Percentiles rank a stretch among this genome's conserved stretches.
Conservation (phyloP, 1,284 basidiomycete genomes). For the Hemileia vastatrix region DNA sequence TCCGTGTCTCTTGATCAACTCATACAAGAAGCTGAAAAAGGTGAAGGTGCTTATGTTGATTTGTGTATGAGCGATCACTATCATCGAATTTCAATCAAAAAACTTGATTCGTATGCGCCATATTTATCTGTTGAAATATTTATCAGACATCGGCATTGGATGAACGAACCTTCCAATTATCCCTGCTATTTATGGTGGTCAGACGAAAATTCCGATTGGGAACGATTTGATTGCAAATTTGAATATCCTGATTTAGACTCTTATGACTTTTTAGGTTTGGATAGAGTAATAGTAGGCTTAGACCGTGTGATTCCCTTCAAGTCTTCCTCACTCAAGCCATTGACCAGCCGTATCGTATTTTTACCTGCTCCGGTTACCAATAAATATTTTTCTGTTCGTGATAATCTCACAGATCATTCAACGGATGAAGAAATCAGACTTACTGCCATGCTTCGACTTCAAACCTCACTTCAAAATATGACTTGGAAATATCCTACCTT, state of each 20-base stretch:
- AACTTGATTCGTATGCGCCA: conserved; percentile 14
- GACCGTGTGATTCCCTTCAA: conserved; percentile 17
- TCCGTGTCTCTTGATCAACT: conserved; percentile 11
- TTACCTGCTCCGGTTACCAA: conserved; percentile 64
- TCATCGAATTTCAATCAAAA: conserved; percentile 34
- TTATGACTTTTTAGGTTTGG: conserved; percentile 16
- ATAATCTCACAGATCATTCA: conserved; percentile 36
- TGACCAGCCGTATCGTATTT: conserved; percentile 89
- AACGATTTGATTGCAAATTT: conserved; percentile 9
- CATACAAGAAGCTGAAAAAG: conserved; percentile 28
- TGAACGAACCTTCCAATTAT: conserved; percentile 11
- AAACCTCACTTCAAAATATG: conserved; percentile 66
- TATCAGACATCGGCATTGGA: conserved; percentile 16
- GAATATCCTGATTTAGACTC: conserved; percentile 11
- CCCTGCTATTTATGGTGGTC: conserved; percentile 19
- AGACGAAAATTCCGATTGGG: conserved; percentile 14
- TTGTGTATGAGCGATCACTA: conserved; percentile 30
- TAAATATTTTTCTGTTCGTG: no score
- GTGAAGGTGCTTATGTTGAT: conserved; percentile 26
- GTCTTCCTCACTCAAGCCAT: conserved; percentile 66
- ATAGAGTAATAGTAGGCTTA: conserved; percentile 20
- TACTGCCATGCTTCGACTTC: conserved; percentile 80
- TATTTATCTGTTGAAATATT: conserved; percentile 17
- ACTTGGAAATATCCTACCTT: conserved; percentile 9
- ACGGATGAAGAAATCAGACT: conserved; percentile 79